Base-by-base conservation (phyloP, 2,329 filamentous ascomycete genomes). In the Botrytis squamosa region DNA sequence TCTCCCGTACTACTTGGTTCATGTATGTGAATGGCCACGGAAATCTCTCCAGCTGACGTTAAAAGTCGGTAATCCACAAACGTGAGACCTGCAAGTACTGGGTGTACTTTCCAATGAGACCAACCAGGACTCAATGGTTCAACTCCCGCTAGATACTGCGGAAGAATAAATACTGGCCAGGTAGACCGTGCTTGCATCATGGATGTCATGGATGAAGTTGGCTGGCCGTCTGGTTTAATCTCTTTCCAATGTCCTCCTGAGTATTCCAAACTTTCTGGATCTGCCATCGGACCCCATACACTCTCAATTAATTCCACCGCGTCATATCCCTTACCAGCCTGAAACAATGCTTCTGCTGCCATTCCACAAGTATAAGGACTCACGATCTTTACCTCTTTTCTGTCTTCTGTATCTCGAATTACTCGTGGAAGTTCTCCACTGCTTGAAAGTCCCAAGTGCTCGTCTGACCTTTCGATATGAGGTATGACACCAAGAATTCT, bases 211-310 rank as follows among this genome's bases (percentile, higher is more conserved):
- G 73, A 65, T 12, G 72, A 73, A 57, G 75, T 67, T 5, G 76
- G 75, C 18, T 66, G 72, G 2, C 76, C 76, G 38, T 76, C 69
- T 25, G 60, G 69, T n/a, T 75, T 76, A 74, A 77, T 77, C 20
- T 77, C 74, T 57, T 77, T 77, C 76, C 77, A 78, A 69, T 78
- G 77, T 16, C 76, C 77, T 38, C 74, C 77, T 10, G 77, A 78
- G 42, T 78, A 77, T 65, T 78, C 74, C 4, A 55, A 68, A 36
- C 69, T 75, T 40, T 73, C 38, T n/a, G 71, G 49, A 60, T 78
- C 70, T n/a, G 76, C 72, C 77, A 78, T 78, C 5, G 70, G 36
- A 14, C 76, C 76, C 77, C 77, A 78, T 10, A 78, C 74, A 25
- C 71, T 69, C 57, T 78, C 69, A 9, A 78, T 71, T 3, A 77